Conservation (phyloP, 257 asterid species). For the Solanum commersonii region DNA sequence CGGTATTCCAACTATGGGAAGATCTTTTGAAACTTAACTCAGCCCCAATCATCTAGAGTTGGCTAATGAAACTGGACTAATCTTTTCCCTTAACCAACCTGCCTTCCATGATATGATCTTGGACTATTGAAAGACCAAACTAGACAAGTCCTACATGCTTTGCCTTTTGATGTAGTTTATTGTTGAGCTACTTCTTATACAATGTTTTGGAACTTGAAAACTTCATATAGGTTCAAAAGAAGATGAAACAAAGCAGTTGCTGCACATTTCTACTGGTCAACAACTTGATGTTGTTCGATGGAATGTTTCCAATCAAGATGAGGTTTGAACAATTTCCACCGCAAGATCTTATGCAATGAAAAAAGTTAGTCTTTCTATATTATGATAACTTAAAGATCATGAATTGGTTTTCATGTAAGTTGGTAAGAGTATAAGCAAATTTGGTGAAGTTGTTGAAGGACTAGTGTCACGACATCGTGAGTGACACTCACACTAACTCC, state of each 20-base stretch:
- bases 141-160: background rate
- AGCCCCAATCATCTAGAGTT: background rate
- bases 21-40: background rate
- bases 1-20: background rate
- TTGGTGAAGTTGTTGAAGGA: background rate
- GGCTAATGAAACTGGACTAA: background rate
- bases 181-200: background rate
- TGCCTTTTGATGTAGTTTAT: background rate
- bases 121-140: background rate
- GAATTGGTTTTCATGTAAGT: background rate
- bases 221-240: slow-evolving; percentile 34
- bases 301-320: slow-evolving; percentile 83
- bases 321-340: slow-evolving; percentile 34
- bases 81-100: background rate
- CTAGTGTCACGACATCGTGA: background rate
- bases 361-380: background rate
- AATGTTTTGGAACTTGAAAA: background rate
- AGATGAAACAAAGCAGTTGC: slow-evolving; percentile 67
- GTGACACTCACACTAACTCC: background rate
- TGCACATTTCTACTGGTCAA: slow-evolving; percentile 49
- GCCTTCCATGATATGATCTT: background rate
- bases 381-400: background rate
- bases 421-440: background rate
- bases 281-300: slow-evolving; percentile 80
- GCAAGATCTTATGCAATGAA: background rate